phyloP scores from a whole-genome alignment of 1,284 basidiomycete species.

The Megacollybia platyphylla region DNA sequence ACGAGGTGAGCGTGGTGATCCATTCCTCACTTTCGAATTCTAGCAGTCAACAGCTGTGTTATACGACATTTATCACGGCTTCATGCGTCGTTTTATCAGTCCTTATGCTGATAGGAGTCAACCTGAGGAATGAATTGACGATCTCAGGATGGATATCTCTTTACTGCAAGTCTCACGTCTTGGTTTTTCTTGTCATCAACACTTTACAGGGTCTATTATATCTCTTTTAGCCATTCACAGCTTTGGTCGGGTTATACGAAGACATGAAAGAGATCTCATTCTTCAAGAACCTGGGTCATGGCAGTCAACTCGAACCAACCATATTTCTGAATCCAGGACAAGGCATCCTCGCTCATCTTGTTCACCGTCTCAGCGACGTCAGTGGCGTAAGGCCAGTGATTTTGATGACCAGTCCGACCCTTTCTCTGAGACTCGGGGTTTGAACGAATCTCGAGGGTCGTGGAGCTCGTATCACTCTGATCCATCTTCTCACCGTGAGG shows the following conservation, averaged over 20 bases:
- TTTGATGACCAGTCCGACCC: conserved; percentile 12
- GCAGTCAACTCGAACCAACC: conserved; percentile 10
- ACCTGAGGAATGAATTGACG: conserved; percentile 27
- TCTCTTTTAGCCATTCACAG: conserved; percentile 49
- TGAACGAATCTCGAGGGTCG: conserved; percentile 9
- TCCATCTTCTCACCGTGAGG: background rate
- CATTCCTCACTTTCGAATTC: conserved; percentile 5
- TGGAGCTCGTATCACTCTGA: conserved; percentile 4
- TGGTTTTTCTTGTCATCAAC: conserved; percentile 4
- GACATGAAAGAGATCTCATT: conserved; percentile 50
- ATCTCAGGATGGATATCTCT: conserved; percentile 38
- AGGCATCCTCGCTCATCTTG: background rate
- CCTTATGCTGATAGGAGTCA: conserved; percentile 37
- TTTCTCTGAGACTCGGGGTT: conserved; percentile 16
- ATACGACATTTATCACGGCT: conserved; percentile 42
- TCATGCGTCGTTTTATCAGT: conserved; percentile 36
- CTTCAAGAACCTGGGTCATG: conserved; percentile 36
- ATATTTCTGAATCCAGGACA: background rate
- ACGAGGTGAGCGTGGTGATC: conserved; percentile 33
- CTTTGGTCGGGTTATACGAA: conserved; percentile 44
- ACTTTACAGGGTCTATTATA: conserved; percentile 36
- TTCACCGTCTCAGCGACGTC: background rate
- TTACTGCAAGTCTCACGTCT: conserved; percentile 32
- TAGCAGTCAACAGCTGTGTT: conserved; percentile 28
- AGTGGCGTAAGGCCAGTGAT: conserved; percentile 5